Evolutionary conservation across 495 filamentous ascomycete genomes (phyloP), one percentile per base, ranked within the genome.

Genomic region (Penicillium arizonense): DNA sequence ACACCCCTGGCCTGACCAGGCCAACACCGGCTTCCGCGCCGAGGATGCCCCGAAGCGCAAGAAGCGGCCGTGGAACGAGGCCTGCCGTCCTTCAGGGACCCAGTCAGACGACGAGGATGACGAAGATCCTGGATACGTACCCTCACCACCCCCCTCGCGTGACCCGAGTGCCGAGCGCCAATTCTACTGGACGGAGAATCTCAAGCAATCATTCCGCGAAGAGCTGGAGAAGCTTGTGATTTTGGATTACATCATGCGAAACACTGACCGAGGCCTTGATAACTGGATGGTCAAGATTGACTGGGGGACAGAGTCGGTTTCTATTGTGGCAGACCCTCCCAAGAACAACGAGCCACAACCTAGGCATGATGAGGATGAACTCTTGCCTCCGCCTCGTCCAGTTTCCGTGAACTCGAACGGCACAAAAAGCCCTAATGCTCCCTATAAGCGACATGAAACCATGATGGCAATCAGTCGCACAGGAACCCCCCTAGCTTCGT

Each of bases 251-350:
- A 96, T 99, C 44, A 99, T 99, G 94, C 84, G 94, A 20, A 99
- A 99, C 64, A 99, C 94, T 3, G 94, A 99, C 67, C 81, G 94
- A 70, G 94, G 94, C 10, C 74, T 97, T 53, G 94, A 99, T 68
- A 99, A 99, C 54, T 99, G 94, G 94, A 99, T 99, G 94, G 90
- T 99, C 59, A 93, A 88, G 62, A 89, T 99, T 21, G 91, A 97
- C 65, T 89, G 82, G 82, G 79, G 88, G 41, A 86, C 79, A 20
- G 82, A 94, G 59, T 78, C 88, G 62, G 93, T 91, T 11, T 89
- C 87, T 9, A 90, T 98, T 42, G 84, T 87, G 34, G 88, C 89
- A 2, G 90, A 96, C 16, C 90, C 90, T 20, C 83, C 88, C 1
- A 86, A 85, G 42, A 70, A 86, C 52, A 84, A 87, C 46, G 73